phyloP scores from a whole-genome alignment of 352 stramenopile species.

The Pythium apleroticum region DNA sequence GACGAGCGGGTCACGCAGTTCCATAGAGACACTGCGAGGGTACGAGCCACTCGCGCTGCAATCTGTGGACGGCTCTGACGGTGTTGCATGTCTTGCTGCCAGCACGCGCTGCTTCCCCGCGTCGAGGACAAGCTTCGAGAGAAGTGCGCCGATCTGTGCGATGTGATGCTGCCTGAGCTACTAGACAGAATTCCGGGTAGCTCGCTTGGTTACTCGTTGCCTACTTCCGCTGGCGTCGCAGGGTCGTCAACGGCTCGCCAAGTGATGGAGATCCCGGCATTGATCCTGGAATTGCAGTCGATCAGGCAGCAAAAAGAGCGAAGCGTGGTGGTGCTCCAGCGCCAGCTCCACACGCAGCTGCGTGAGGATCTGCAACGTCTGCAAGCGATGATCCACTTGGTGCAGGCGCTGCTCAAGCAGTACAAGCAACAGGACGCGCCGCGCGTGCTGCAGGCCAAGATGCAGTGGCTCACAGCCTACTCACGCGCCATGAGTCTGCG shows the following conservation, averaged over 20 bases:
- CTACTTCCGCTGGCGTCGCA: constrained; percentile 3
- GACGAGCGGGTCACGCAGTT: constrained; percentile 20
- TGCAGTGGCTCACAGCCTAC: constrained; percentile 33
- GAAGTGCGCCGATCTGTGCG: constrained; percentile 35
- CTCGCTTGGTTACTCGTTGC: neutral
- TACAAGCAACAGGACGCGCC: constrained; percentile 40
- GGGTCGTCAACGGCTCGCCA: constrained; percentile 11
- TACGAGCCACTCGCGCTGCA: neutral
- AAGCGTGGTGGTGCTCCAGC: constrained; percentile 10
- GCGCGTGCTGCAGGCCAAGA: constrained; percentile 32
- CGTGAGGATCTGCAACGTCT: constrained; percentile 26
- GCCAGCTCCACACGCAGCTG: constrained; percentile 20
- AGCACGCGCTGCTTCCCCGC: constrained; percentile 32
- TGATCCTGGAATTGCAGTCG: constrained; percentile 35
- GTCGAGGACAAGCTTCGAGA: constrained; percentile 34
- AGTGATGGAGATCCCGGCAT: constrained; percentile 35
- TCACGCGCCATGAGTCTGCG: constrained; percentile 30
- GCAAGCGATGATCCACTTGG: constrained; percentile 25
- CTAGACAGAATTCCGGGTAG: constrained; percentile 4
- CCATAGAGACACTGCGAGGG: constrained; percentile 30
- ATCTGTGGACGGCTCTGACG: neutral
- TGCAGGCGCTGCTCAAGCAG: constrained; percentile 27
- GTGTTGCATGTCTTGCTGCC: neutral
- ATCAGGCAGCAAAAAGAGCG: constrained; percentile 18
- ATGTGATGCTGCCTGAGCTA: constrained; percentile 35